These are phyloP conservation scores for Otatea glauca DNA, from an alignment of 176 grass and related monocot species.

Conservation along the genomic window DNA sequence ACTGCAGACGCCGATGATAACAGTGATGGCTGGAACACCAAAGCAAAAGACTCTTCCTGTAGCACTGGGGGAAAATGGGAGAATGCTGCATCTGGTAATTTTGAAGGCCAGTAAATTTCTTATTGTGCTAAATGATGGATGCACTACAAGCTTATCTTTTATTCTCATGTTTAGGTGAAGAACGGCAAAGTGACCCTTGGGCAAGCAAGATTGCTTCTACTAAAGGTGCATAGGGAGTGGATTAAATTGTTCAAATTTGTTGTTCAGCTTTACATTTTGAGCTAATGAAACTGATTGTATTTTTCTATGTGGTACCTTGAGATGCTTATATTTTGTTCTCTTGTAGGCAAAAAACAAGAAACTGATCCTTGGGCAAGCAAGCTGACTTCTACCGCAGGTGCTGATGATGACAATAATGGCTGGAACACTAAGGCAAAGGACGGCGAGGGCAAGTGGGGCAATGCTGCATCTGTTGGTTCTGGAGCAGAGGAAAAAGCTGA, in stretches of 20 bases:
- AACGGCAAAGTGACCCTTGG: constrained; percentile 34
- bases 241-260: constrained; percentile 29
- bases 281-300: constrained; percentile 12
- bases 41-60: constrained; percentile 14
- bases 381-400: constrained; percentile 26
- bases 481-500: constrained; percentile 38
- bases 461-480: constrained; percentile 33
- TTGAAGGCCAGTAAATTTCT: constrained; percentile 29
- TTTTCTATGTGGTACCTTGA: constrained; percentile 5
- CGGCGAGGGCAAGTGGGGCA: background rate
- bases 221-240: constrained; percentile 36
- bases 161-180: constrained; percentile 40
- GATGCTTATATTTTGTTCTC: constrained; percentile 36
- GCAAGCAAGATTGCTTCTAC: constrained; percentile 36
- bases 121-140: constrained; percentile 16
- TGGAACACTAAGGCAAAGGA: constrained; percentile 20
- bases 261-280: constrained; percentile 12
- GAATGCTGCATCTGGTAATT: constrained; percentile 39
- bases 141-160: constrained; percentile 18
- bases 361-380: constrained; percentile 62
- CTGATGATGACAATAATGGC: constrained; percentile 21
- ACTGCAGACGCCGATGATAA: constrained; percentile 26
- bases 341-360: constrained; percentile 52
- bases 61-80: constrained; percentile 25
- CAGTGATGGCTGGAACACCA: constrained; percentile 49